Conservation (phyloP, 441 rosid genomes). For the Croton setiger region DNA sequence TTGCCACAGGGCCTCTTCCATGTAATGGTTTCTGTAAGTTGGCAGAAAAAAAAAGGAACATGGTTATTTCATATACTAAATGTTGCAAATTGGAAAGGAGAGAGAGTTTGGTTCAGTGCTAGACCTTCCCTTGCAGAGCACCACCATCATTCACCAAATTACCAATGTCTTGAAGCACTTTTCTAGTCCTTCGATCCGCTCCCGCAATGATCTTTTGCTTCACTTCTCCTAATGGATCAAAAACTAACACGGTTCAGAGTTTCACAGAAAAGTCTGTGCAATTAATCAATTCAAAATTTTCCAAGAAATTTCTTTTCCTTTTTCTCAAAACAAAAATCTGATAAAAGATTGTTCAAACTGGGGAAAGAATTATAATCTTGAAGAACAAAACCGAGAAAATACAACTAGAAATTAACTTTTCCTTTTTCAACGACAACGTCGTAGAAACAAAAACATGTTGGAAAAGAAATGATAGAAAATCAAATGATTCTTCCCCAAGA, state of each 20-base stretch:
- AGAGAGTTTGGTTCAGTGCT: neutral
- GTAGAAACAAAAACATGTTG: neutral
- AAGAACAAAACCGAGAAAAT: neutral
- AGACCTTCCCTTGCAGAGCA: slow-evolving; percentile 44
- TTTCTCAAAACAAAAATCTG: neutral
- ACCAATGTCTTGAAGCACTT: slow-evolving; percentile 75
- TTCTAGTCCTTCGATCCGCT: slow-evolving; percentile 54
- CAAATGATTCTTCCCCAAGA: neutral
- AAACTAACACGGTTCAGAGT: neutral
- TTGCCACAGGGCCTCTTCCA: slow-evolving; percentile 19
- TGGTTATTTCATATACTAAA: too few species aligned
- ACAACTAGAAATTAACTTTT: neutral
- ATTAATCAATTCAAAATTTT: neutral
- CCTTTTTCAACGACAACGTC: too few species aligned
- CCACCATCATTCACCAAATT: slow-evolving; percentile 57
- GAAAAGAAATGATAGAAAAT: neutral
- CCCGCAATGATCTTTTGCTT: slow-evolving; percentile 43
- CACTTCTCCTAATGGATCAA: slow-evolving; percentile 32
- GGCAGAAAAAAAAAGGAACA: too few species aligned
- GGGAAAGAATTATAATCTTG: neutral
- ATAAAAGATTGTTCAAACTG: neutral
- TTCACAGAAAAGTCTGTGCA: neutral
- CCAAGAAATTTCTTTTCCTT: neutral
- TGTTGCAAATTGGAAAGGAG: neutral
- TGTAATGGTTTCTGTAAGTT: slow-evolving; percentile 36